A percentile compares a stretch with the other conserved stretches of the same genome.
Conservation (phyloP, 768 basidiomycete genomes). For the Lyophyllum shimeji region DNA sequence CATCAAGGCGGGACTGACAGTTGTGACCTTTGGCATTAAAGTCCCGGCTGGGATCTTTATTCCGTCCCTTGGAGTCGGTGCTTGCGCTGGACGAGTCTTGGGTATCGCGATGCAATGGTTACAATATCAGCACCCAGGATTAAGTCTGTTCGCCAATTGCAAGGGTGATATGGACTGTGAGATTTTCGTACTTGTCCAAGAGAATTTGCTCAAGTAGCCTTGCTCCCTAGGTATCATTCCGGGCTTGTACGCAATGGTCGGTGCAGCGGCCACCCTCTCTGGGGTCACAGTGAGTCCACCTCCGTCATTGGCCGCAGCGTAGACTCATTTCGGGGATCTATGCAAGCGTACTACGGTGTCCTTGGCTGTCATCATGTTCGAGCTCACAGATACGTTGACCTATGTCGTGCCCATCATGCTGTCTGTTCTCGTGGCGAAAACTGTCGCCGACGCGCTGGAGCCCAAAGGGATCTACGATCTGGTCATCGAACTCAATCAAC, state of each 20-base stretch:
- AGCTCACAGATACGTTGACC: slow-evolving; percentile 89
- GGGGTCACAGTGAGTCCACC: slow-evolving; percentile 82
- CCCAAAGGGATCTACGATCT: slow-evolving; percentile 97
- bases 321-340: not conserved
- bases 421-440: slow-evolving; percentile 85
- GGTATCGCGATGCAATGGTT: slow-evolving; percentile 81
- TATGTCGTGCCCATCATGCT: slow-evolving; percentile 93
- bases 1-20: slow-evolving; percentile 76
- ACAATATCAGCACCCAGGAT: slow-evolving; percentile 61
- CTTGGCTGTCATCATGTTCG: slow-evolving; percentile 94
- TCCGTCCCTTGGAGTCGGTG: slow-evolving; percentile 92
- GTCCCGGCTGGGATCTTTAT: slow-evolving; percentile 95
- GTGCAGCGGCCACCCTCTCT: slow-evolving; percentile 90
- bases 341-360: slow-evolving; percentile 83
- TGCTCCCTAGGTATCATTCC: slow-evolving; percentile 60
- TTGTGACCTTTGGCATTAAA: slow-evolving; percentile 93
- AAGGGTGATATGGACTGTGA: slow-evolving; percentile 61
- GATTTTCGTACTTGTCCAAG: slow-evolving; percentile 10
- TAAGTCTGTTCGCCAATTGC: slow-evolving; percentile 65
- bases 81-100: slow-evolving; percentile 86
- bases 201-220: not conserved
- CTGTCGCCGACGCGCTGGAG: slow-evolving; percentile 83
- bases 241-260: slow-evolving; percentile 94
- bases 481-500: slow-evolving; percentile 86
- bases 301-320: not conserved